Evolutionary conservation across 331 rosid species (phyloP).

Genomic region (Arachis monticola): DNA sequence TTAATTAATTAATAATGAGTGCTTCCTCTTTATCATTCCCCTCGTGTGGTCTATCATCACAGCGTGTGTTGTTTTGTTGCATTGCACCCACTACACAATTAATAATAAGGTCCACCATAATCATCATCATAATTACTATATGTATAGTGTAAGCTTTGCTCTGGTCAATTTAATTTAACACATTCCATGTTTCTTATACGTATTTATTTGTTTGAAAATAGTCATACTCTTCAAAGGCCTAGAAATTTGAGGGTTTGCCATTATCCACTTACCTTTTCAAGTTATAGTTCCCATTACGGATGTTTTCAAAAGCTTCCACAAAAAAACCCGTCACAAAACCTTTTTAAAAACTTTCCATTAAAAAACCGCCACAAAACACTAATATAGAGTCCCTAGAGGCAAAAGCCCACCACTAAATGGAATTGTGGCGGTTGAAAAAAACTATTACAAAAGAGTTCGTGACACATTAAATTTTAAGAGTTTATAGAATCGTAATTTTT

Average conservation of each 20-base stretch:
- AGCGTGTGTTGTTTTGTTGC: conserved; percentile 40
- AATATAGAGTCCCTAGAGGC: no score
- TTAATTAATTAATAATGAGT: conserved; percentile 29
- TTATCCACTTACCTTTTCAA: conserved; percentile 42
- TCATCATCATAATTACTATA: neutral
- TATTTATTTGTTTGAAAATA: conserved; percentile 35
- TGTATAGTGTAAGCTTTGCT: conserved; percentile 15
- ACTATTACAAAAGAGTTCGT: no score
- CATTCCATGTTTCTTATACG: neutral
- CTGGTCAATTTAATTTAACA: conserved; percentile 37
- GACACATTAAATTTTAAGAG: no score
- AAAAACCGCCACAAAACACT: no score
- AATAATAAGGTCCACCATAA: conserved; percentile 7
- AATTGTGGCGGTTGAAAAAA: no score
- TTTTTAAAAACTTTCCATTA: no score
- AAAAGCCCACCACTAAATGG: no score
- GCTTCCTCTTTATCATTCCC: conserved; percentile 38
- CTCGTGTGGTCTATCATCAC: conserved; percentile 48
- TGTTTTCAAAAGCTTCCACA: no score
- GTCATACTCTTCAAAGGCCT: conserved; percentile 40
- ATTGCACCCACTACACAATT: conserved; percentile 43
- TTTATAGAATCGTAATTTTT: no score
- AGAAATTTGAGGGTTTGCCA: conserved; percentile 46
- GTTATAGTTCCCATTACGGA: conserved; percentile 45
- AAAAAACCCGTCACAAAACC: no score